Conservation (phyloP, 2,329 filamentous ascomycete genomes). For the Neopestalotiopsis sp. region DNA sequence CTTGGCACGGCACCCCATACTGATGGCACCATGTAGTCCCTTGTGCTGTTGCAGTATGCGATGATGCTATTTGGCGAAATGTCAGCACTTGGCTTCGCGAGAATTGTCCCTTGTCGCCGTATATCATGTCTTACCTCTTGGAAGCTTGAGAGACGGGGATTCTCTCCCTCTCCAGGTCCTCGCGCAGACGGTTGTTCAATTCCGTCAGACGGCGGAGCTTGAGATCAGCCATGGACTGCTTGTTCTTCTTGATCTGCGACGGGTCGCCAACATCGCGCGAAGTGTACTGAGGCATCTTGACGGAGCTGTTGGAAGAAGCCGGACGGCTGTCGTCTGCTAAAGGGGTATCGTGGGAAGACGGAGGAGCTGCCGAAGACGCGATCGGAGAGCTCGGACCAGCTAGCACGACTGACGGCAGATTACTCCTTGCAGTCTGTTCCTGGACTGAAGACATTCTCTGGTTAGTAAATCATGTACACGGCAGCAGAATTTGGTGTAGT, state of each 20-base stretch:
- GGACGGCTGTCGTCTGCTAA: slow-evolving; percentile 23
- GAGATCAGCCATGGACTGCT: slow-evolving; percentile 98
- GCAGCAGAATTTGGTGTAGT: slow-evolving; percentile 17
- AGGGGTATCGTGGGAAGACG: slow-evolving; percentile 4
- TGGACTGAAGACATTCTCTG: slow-evolving; percentile 25
- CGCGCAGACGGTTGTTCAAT: slow-evolving; percentile 92
- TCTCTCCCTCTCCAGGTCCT: slow-evolving; percentile 92
- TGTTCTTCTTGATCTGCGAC: slow-evolving; percentile 83
- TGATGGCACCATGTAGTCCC: slow-evolving; percentile 98
- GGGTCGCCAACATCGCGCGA: slow-evolving; percentile 71
- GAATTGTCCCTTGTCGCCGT: background rate
- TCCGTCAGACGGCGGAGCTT: slow-evolving; percentile 96
- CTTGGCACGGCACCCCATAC: slow-evolving; percentile 95
- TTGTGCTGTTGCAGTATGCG: slow-evolving; percentile 95
- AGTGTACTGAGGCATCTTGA: slow-evolving; percentile 69
- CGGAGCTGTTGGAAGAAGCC: slow-evolving; percentile 27
- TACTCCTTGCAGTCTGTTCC: slow-evolving; percentile 22
- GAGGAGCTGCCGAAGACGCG: slow-evolving; percentile 2
- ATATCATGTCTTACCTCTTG: slow-evolving; percentile 66
- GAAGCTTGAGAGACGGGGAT: slow-evolving; percentile 96
- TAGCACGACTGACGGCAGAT: slow-evolving; percentile 23
- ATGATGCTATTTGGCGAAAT: slow-evolving; percentile 73
- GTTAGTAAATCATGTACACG: slow-evolving; percentile 21
- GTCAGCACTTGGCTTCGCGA: slow-evolving; percentile 19
- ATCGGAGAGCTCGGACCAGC: slow-evolving; percentile 22